Base-by-base conservation (phyloP, 2,329 filamentous ascomycete genomes). In the Venturia carpophila region DNA sequence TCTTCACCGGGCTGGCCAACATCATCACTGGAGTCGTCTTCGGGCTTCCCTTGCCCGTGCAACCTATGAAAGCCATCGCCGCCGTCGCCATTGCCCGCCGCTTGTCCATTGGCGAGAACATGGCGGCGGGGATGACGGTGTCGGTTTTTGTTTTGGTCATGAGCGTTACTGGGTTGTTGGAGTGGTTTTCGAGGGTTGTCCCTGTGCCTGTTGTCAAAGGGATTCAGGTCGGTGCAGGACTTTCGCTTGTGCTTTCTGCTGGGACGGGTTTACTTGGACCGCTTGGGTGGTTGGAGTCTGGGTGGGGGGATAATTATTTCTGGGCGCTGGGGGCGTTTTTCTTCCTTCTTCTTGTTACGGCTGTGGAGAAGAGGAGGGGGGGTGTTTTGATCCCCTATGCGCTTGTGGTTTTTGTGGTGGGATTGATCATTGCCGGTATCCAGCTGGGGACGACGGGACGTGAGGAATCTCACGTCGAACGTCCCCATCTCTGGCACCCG, bases 161-260 rank as follows among this genome's bases (percentile, higher is more conserved):
- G 73, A 92, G 89, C 71, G 73, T 87, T 5, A 95, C 91, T 0
- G 91, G 93, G 0, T 21, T 65, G 21, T 13, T 66, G 41, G 82
- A 82, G 66, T 88, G 86, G 82, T 86, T 91, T 63, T 87, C 89
- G 10, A 77, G 80, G n/a, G 80, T 87, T 17, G 88, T 95, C 10
- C 93, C 93, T 0, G 84, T 92, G 17, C 90, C 92, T 0, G 89
- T 97, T 0, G 87, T 97, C 64, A 96, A 96, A 73, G 93, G 93
- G 39, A 97, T 97, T 69, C 94, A 97, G 76, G 85, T 97, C 60
- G 93, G 93, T 45, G 93, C 93, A 5, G 93, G 93, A 1, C 79
- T 97, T 60, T 91, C 89, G 19, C 82, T 97, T 19, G 84, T 92
- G 64, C 82, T 96, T 66, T 89, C 90, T 15, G 90, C 91, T 9